Evolutionary conservation across 2,329 filamentous ascomycete genomes (phyloP), one percentile per base, ranked within the genome.

Genomic region (Colletotrichum siamense): DNA sequence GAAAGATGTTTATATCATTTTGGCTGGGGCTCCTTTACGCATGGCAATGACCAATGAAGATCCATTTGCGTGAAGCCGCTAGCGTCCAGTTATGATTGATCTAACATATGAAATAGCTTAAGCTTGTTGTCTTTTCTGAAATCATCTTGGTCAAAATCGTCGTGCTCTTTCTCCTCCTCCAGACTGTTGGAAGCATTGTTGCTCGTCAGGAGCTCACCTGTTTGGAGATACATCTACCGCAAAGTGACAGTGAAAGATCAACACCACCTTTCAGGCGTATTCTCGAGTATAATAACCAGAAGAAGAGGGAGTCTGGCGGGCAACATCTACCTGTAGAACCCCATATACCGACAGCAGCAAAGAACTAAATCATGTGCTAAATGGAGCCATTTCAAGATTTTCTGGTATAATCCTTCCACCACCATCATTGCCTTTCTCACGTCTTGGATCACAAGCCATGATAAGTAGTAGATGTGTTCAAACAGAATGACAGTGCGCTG

Each of bases 81-180:
- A 12, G 18, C 39, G 5, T 49, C 39, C 5, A 22, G 12, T 12
- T 10, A 49, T 49, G 39, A 6, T 44, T n/a, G 9, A n/a, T 10
- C 8, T n/a, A n/a, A 6, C 0, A n/a, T 44, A 44, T 0, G 3
- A 12, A n/a, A n/a, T 12, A 49, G 1, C 18, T n/a, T 49, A 2
- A n/a, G 39, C 1, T n/a, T n/a, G 0, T 6, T 6, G 1, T 49
- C 9, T n/a, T 6, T 49, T 39, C 18, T n/a, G 0, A 49, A 1
- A 6, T 49, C 0, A n/a, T n/a, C 18, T 9, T 9, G 16, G 18
- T 4, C 39, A n/a, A 3, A n/a, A n/a, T 44, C 9, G 0, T 44
- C 39, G 8, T n/a, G 18, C 5, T 49, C 39, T 12, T 49, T 12
- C 18, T 49, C 3, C 18, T 22, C 6, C 9, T 4, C 3, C 6